Evolutionary conservation across 176 grass and related monocot species (phyloP), one percentile per base, ranked within the genome.

Genomic region (Aechmea fasciata): DNA sequence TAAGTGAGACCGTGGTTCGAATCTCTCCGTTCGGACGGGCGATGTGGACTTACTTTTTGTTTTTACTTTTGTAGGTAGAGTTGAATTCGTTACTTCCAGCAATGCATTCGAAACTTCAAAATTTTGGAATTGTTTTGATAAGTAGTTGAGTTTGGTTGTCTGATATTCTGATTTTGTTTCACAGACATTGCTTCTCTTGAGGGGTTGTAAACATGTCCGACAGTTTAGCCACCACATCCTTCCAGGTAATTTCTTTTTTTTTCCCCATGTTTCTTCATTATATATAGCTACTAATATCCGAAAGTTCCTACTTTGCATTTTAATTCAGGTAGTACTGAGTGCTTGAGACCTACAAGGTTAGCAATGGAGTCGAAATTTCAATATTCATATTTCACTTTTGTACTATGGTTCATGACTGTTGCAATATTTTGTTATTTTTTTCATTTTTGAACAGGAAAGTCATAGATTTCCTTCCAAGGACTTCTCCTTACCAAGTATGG

Each of bases 161-260:
- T 41, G 33, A 41, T 41, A 41, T 59, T 1, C 49, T 73, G 52
- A 63, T 73, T 17, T 49, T 62, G 54, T 24, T 61, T 47, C 76
- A 68, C 78, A 97, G 89, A 69, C 82, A 61, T 68, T 93, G 50
- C 74, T 85, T 72, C 74, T 92, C 10, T 63, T 83, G 33, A 87
- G 79, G 83, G 87, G 89, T 73, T 83, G 13, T 18, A 71, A 79
- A 68, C 79, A 86, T 72, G 82, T 79, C 52, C 86, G 86, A 50
- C 79, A 83, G 69, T 90, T 85, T 74, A 93, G 84, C 82, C 79
- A 84, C 65, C 87, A 88, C 65, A 76, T 89, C 49, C 76, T 90
- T 69, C 79, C 87, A 84, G 87, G 94, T 99, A 47, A 10, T 75
- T 82, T 69, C 12, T 70, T 47, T 24, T 61, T 64, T 28, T 77